Base-by-base conservation (phyloP, 2,329 filamentous ascomycete genomes). In the Fusarium circinatum region DNA sequence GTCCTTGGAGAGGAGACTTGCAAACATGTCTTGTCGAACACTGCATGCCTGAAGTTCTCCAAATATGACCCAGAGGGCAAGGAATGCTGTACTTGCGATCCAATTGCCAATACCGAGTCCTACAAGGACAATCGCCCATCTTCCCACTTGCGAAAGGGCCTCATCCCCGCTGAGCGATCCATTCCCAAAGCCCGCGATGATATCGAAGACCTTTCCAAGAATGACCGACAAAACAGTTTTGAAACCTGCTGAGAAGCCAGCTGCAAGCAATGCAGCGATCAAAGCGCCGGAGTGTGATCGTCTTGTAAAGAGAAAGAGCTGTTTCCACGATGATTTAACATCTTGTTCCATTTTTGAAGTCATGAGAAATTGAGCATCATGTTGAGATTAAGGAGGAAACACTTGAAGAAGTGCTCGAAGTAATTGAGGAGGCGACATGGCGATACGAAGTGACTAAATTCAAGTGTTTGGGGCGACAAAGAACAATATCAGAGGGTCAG, bases 1-100 rank as follows among this genome's bases (percentile, higher is more conserved):
- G 18, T 96, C 90, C 78, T 92, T 94, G 11, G 85, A 82, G n/a
- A 97, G 80, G 41, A 98, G 83, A 5, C 88, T 88, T 4, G 84
- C 76, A 78, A 98, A 98, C 6, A 96, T 82, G 10, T 83, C 84
- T 22, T 87, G 84, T 10, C 94, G 89, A 12, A 90, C 91, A 52
- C 83, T 89, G 38, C 88, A 89, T 1, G 93, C 94, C 74, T 98
- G 94, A 5, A 94, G 77, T 81, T 98, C 95, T 20, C 95, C 94
- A 80, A 96, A 96, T 0, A 88, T 80, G 36, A 96, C 85, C 91
- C 95, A 98, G 1, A 89, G 81, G 3, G 87, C 86, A 76, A 94
- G 91, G 75, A 94, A 93, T 4, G 87, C 79, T 7, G 89, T 88
- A 74, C 93, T 92, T 22, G 91, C 82, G 1, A 94, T 51, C 90